phyloP scores from a whole-genome alignment of 257 asterid species.

The Solanum gracilifrons region DNA sequence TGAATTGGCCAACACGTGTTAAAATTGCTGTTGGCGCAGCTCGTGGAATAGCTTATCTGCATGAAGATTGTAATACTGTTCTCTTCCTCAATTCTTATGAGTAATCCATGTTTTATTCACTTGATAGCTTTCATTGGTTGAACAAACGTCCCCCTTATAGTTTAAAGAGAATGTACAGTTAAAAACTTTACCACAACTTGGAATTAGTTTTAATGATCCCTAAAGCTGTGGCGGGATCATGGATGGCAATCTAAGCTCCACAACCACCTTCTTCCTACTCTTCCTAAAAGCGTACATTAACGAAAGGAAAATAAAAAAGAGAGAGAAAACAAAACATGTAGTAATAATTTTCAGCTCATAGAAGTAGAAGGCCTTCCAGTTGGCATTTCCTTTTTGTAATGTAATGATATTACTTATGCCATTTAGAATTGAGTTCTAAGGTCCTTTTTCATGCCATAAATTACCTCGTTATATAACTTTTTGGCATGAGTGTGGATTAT shows the following conservation, averaged over 20 bases:
- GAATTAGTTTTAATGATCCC: neutral
- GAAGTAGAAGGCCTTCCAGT: neutral
- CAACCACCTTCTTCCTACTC: neutral
- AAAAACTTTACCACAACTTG: neutral
- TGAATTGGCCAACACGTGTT: conserved; percentile 82
- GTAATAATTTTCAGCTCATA: neutral
- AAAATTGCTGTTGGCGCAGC: conserved; percentile 88
- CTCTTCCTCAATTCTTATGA: neutral
- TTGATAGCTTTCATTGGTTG: neutral
- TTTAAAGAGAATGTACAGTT: neutral
- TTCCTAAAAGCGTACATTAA: neutral
- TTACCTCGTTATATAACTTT: neutral
- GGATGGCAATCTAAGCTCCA: neutral
- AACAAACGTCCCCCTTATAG: neutral
- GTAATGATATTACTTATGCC: neutral
- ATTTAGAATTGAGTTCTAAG: neutral
- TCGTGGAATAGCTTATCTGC: conserved; percentile 96
- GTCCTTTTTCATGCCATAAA: neutral
- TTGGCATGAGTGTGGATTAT: neutral
- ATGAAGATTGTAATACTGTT: conserved; percentile 75
- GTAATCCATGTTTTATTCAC: neutral
- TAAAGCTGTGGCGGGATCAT: neutral
- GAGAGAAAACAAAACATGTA: neutral
- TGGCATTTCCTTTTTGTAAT: neutral
- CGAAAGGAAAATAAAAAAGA: neutral